Evolutionary conservation across 495 filamentous ascomycete genomes (phyloP).

Genomic region (Xylaria curta): DNA sequence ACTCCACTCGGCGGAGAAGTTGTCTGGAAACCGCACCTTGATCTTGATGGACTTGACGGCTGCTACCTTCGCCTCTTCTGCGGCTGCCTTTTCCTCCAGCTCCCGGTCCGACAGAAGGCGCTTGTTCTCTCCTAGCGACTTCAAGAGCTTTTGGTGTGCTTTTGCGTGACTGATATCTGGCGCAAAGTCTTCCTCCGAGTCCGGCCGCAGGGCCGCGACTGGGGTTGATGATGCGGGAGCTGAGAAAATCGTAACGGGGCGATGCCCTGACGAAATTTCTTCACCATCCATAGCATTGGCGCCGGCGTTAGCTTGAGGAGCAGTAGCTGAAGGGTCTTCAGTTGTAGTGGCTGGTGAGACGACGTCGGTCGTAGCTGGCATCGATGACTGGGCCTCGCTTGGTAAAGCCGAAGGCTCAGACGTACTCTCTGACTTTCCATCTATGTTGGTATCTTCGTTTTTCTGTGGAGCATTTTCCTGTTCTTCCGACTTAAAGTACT

Average conservation of each 20-base stretch:
- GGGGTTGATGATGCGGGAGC: constrained; percentile 75
- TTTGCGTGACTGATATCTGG: constrained; percentile 87
- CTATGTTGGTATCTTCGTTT: constrained; percentile 8
- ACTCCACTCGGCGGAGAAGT: constrained; percentile 69
- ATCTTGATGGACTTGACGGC: constrained; percentile 72
- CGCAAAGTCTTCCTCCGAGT: constrained; percentile 77
- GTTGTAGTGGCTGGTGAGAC: neutral
- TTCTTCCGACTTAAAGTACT: constrained; percentile 65
- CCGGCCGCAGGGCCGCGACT: constrained; percentile 68
- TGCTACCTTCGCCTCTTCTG: constrained; percentile 65
- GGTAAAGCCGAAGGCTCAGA: constrained; percentile 24
- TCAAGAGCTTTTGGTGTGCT: constrained; percentile 76
- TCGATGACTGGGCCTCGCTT: constrained; percentile 28
- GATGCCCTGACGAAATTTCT: constrained; percentile 35
- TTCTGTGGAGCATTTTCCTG: constrained; percentile 30
- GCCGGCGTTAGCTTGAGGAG: constrained; percentile 18
- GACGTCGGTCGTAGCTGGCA: constrained; percentile 9
- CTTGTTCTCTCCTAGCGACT: constrained; percentile 66
- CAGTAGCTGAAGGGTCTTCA: constrained; percentile 28
- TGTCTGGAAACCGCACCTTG: constrained; percentile 87
- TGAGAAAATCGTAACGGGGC: constrained; percentile 72
- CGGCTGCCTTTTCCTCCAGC: constrained; percentile 62
- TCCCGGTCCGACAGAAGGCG: constrained; percentile 74
- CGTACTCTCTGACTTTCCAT: constrained; percentile 17
- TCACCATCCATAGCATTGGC: constrained; percentile 39